phyloP scores from a whole-genome alignment of 257 asterid species.

The Solanum ahanhuiri region DNA sequence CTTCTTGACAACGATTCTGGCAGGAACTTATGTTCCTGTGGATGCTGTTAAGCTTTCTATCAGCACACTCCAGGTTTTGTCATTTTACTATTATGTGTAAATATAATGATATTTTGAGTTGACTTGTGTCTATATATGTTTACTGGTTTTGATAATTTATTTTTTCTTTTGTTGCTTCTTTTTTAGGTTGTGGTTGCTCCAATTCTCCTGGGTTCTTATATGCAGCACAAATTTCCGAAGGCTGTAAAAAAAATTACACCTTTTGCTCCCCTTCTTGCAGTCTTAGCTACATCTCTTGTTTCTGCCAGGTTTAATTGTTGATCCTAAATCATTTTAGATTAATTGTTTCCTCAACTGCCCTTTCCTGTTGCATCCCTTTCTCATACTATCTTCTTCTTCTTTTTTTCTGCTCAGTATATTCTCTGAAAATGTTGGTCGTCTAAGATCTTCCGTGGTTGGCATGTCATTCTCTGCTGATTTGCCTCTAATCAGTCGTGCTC shows the following conservation, averaged over 20 bases:
- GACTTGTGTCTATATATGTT: not conserved
- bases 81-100: not conserved
- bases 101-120: not conserved
- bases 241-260: conserved; percentile 48
- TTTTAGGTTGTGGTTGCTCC: conserved; percentile 89
- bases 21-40: conserved; percentile 79
- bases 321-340: not conserved
- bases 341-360: not conserved
- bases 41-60: conserved; percentile 63
- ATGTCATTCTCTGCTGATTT: conserved; percentile 41
- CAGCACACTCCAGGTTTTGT: conserved; percentile 82
- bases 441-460: conserved; percentile 47
- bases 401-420: conserved; percentile 47
- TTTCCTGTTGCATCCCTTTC: not conserved
- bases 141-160: not conserved
- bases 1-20: conserved; percentile 59
- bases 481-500: conserved; percentile 26
- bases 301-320: conserved; percentile 60
- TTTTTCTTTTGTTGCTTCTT: not conserved
- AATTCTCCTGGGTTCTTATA: conserved; percentile 61
- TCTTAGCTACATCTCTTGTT: conserved; percentile 58
- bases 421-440: conserved; percentile 59
- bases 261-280: conserved; percentile 75
- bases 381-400: not conserved
- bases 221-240: conserved; percentile 59